phyloP scores from a whole-genome alignment of 768 basidiomycete genomes.

The Xerocomus potaroensis region DNA sequence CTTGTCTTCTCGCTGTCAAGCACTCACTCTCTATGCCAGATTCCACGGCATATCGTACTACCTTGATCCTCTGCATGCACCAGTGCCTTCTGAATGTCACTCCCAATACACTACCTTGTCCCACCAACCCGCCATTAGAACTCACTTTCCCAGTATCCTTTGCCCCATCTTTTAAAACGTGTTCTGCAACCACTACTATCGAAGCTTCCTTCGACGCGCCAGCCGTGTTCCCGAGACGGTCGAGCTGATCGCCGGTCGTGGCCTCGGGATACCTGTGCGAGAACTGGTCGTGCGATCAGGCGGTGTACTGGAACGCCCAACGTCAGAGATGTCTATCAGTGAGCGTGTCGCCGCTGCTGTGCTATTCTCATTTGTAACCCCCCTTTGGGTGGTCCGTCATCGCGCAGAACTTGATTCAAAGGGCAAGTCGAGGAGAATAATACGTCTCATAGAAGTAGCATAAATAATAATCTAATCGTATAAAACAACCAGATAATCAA shows the following conservation, averaged over 20 bases:
- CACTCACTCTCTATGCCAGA: constrained; percentile 7
- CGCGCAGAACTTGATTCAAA: too few relatives aligned
- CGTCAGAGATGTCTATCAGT: constrained; percentile 8
- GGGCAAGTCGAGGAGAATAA: too few relatives aligned
- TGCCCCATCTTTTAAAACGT: constrained; percentile 32
- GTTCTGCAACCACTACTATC: constrained; percentile 31
- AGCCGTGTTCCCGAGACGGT: constrained; percentile 34
- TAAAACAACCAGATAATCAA: too few relatives aligned
- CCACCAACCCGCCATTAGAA: constrained; percentile 21
- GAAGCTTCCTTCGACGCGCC: constrained; percentile 19
- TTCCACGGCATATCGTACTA: constrained; percentile 34
- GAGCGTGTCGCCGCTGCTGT: too few relatives aligned
- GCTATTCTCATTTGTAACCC: too few relatives aligned
- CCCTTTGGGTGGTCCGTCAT: too few relatives aligned
- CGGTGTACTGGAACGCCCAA: constrained; percentile 26
- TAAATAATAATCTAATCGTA: too few relatives aligned
- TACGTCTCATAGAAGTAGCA: too few relatives aligned
- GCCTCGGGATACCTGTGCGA: constrained; percentile 45
- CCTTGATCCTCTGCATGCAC: constrained; percentile 42
- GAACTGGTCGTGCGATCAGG: constrained; percentile 38
- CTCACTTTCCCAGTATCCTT: constrained; percentile 24
- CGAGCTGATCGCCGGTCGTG: constrained; percentile 35
- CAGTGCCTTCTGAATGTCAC: constrained; percentile 30
- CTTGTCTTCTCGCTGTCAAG: constrained; percentile 1
- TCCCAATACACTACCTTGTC: constrained; percentile 33